These are phyloP conservation scores for Backusella liffmaniae DNA, from an alignment of 192 early-diverging fungal species.

Conservation along the genomic window DNA sequence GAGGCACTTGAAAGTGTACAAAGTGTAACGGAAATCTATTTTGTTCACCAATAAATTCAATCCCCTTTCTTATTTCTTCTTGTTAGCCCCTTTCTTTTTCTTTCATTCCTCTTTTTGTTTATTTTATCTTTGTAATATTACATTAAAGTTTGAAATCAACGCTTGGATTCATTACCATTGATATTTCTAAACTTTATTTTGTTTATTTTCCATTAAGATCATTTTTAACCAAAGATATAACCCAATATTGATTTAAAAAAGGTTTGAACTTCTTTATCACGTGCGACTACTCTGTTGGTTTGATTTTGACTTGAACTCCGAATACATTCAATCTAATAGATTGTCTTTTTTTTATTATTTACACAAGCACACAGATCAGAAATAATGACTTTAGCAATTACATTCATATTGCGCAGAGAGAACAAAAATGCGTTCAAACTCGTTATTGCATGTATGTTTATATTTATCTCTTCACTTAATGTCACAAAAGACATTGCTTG, in stretches of 20 bases:
- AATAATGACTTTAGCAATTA: background rate
- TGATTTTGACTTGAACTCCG: background rate
- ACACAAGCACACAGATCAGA: background rate
- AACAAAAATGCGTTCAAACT: background rate
- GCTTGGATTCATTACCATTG: background rate
- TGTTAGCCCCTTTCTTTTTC: background rate
- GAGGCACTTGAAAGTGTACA: background rate
- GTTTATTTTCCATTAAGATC: background rate
- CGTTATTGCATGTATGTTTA: background rate
- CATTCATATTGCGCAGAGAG: background rate
- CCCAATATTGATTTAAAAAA: background rate
- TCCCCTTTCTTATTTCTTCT: background rate
- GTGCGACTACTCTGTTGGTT: background rate
- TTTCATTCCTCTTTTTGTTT: background rate
- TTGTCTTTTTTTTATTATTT: background rate
- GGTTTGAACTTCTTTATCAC: background rate
- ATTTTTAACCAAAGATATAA: background rate
- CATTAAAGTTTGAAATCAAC: background rate
- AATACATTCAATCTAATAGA: background rate
- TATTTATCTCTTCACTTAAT: background rate
- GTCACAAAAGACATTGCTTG: background rate
- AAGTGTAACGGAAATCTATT: background rate
- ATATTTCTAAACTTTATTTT: background rate
- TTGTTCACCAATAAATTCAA: constrained; percentile 5
- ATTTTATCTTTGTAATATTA: background rate